These are phyloP conservation scores for Zoysia matrella DNA, from an alignment of 202 grass and related monocot genomes.

Conservation along the genomic window DNA sequence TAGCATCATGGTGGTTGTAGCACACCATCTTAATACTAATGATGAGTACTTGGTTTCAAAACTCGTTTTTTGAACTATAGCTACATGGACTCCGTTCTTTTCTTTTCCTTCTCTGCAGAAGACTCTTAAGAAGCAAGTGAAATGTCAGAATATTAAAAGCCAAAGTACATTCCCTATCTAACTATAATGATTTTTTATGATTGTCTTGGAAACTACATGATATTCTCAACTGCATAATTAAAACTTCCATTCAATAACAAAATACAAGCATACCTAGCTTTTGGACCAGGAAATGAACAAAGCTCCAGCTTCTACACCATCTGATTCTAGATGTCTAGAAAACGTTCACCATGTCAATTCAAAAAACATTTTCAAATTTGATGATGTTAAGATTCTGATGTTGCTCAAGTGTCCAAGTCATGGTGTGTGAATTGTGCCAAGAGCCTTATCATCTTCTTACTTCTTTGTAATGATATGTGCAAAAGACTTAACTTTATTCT, in stretches of 20 bases:
- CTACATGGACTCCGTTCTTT: background rate
- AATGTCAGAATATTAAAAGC: background rate
- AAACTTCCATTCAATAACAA: background rate
- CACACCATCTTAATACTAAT: background rate
- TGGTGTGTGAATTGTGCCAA: too few species aligned
- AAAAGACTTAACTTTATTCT: too few species aligned
- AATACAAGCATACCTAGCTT: background rate
- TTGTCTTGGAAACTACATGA: background rate
- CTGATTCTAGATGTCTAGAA: too few species aligned
- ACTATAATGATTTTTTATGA: background rate
- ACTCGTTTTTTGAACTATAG: background rate
- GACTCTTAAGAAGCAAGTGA: background rate
- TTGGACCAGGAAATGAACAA: too few species aligned
- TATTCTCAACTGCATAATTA: background rate
- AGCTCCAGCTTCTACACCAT: too few species aligned
- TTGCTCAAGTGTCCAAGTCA: too few species aligned
- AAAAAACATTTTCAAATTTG: too few species aligned
- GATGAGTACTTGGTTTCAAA: background rate
- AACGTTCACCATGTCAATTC: too few species aligned
- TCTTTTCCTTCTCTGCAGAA: background rate
- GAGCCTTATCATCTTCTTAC: too few species aligned
- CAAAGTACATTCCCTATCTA: background rate
- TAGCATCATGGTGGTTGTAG: background rate
- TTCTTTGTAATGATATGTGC: too few species aligned
- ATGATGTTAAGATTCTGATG: too few species aligned